Percentiles rank a stretch among this genome's conserved stretches.
These are phyloP conservation scores for Gossypium trilobum DNA, from an alignment of 441 rosid genomes.

Conservation along the genomic window DNA sequence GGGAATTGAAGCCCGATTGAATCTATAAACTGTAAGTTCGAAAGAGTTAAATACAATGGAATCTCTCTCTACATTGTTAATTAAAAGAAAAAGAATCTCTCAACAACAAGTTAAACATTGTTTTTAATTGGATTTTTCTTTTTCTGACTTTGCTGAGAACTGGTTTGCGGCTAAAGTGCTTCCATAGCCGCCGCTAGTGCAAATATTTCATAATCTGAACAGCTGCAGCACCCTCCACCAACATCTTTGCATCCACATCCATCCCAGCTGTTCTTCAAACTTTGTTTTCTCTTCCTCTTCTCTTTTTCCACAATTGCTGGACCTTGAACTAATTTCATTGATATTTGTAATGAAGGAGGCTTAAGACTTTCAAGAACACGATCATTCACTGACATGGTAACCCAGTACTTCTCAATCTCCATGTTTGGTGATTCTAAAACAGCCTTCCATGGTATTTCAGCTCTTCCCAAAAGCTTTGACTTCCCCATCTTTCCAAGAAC, in stretches of 20 bases:
- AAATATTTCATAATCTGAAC: slow-evolving; percentile 41
- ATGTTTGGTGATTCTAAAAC: slow-evolving; percentile 43
- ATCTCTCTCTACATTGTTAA: no score
- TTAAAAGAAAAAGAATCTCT: no score
- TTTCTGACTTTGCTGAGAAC: neutral
- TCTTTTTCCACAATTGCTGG: slow-evolving; percentile 14
- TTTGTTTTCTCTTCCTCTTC: slow-evolving; percentile 14
- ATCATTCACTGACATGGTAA: slow-evolving; percentile 27
- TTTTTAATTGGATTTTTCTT: no score
- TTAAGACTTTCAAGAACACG: slow-evolving; percentile 21
- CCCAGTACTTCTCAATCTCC: slow-evolving; percentile 64
- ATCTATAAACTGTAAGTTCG: no score
- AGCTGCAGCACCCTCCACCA: slow-evolving; percentile 19
- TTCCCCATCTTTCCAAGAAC: slow-evolving; percentile 31
- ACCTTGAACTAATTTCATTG: slow-evolving; percentile 30
- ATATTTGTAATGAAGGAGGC: slow-evolving; percentile 43
- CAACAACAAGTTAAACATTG: no score
- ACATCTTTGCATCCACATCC: slow-evolving; percentile 34
- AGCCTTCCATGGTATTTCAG: slow-evolving; percentile 51
- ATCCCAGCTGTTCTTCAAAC: slow-evolving; percentile 20
- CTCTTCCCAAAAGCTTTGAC: slow-evolving; percentile 53
- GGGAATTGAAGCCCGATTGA: no score
- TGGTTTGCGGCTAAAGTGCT: slow-evolving; percentile 18
- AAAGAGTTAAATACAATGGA: no score
- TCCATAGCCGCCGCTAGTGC: slow-evolving; percentile 51